Conservation (phyloP, 1,284 basidiomycete species). For the Cryptococcus wingfieldii region DNA sequence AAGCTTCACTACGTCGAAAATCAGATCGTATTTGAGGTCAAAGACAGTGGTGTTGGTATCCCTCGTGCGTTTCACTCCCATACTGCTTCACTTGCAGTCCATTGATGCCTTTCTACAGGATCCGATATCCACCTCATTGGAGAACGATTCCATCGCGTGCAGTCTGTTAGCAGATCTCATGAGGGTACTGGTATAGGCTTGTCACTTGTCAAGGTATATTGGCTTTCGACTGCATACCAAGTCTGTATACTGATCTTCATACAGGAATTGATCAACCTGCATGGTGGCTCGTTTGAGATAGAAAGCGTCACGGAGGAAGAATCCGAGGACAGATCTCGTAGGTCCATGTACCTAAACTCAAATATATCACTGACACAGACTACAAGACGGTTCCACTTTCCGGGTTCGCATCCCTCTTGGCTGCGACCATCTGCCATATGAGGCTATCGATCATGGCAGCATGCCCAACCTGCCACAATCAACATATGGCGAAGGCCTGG, state of each 20-base stretch:
- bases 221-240: background rate
- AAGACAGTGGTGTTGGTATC: constrained; percentile 51
- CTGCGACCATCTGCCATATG: constrained; percentile 33
- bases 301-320: constrained; percentile 40
- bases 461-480: constrained; percentile 1
- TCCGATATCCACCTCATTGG: constrained; percentile 39
- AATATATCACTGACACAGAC: background rate
- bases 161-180: constrained; percentile 38
- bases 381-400: constrained; percentile 42
- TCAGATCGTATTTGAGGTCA: constrained; percentile 37
- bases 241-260: constrained; percentile 9
- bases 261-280: constrained; percentile 49
- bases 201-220: constrained; percentile 27
- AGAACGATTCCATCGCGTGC: constrained; percentile 48
- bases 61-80: constrained; percentile 15
- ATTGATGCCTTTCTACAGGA: constrained; percentile 7
- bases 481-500: constrained; percentile 36
- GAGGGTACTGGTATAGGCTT: constrained; percentile 50
- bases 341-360: constrained; percentile 1
- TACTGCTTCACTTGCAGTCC: background rate
- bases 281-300: constrained; percentile 48
- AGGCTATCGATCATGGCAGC: constrained; percentile 25
- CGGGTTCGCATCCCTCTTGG: constrained; percentile 27
- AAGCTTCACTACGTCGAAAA: constrained; percentile 21
- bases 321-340: constrained; percentile 33